These are phyloP conservation scores for Aspergillus olivimuriae DNA, from an alignment of 495 filamentous ascomycete species.

Conservation along the genomic window DNA sequence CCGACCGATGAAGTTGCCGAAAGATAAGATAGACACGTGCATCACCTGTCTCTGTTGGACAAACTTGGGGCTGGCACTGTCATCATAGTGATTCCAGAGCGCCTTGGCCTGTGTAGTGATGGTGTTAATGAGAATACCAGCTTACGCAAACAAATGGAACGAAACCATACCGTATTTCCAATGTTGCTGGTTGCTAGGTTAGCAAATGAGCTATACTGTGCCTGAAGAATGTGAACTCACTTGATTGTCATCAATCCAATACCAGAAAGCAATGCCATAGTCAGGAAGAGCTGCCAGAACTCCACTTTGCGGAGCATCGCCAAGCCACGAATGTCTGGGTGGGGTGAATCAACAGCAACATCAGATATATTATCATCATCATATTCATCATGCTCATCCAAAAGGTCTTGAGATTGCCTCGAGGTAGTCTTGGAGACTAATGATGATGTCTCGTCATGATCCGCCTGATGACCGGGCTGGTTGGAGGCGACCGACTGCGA, in stretches of 20 bases:
- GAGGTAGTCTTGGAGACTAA: conserved; percentile 61
- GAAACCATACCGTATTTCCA: conserved; percentile 68
- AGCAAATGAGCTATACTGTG: conserved; percentile 17
- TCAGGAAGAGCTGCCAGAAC: conserved; percentile 83
- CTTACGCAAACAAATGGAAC: background rate
- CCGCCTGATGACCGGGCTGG: conserved; percentile 21
- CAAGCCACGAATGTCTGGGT: conserved; percentile 85
- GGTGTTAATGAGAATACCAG: conserved; percentile 12
- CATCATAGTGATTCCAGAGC: conserved; percentile 79
- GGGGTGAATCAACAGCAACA: conserved; percentile 48
- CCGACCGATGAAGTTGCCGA: conserved; percentile 77
- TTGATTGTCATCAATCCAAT: conserved; percentile 99
- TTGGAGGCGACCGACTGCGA: conserved; percentile 34
- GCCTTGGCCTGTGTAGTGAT: conserved; percentile 54
- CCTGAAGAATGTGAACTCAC: conserved; percentile 45
- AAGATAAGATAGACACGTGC: conserved; percentile 88
- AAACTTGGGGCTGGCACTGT: conserved; percentile 62
- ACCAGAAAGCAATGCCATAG: conserved; percentile 84
- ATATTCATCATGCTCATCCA: conserved; percentile 9
- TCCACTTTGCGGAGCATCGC: conserved; percentile 67
- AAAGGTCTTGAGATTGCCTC: conserved; percentile 26
- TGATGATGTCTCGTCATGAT: conserved; percentile 72
- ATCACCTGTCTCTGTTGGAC: conserved; percentile 79
- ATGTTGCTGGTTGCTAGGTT: conserved; percentile 66
- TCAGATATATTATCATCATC: conserved; percentile 36